Conservation (phyloP, 768 basidiomycete genomes). For the Leucocoprinus birnbaumii region DNA sequence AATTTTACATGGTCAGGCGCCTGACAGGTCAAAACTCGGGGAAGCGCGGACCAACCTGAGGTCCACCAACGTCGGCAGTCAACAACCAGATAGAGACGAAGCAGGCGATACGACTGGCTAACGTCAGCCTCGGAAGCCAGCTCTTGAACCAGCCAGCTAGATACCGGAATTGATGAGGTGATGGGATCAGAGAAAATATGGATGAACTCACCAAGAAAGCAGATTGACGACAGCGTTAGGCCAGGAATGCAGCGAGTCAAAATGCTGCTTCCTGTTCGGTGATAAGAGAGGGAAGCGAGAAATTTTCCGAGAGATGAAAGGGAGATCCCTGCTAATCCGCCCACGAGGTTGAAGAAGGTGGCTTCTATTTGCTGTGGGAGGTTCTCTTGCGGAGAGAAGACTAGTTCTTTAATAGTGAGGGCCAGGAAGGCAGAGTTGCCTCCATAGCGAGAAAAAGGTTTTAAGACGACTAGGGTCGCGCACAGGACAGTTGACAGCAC, state of each 20-base stretch:
- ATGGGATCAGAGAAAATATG: background rate
- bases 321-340: conserved; percentile 37
- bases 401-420: conserved; percentile 40
- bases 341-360: conserved; percentile 39
- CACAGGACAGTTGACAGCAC: conserved; percentile 44
- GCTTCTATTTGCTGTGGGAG: conserved; percentile 46
- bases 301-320: conserved; percentile 20
- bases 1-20: too few relatives aligned
- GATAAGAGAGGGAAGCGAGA: conserved; percentile 16
- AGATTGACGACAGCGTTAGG: conserved; percentile 34
- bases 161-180: background rate
- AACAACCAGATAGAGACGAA: conserved; percentile 47
- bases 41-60: conserved; percentile 23
- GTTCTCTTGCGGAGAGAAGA: conserved; percentile 44
- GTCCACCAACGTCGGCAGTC: conserved; percentile 30
- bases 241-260: conserved; percentile 34
- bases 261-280: conserved; percentile 18
- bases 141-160: conserved; percentile 34
- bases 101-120: conserved; percentile 42
- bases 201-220: conserved; percentile 30
- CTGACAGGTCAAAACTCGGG: too few relatives aligned
- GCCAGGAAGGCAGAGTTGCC: conserved; percentile 36
- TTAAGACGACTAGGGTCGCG: conserved; percentile 32
- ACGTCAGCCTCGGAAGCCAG: conserved; percentile 38
- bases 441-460: conserved; percentile 36